Evolutionary conservation across 2,329 filamentous ascomycete species (phyloP).

Genomic region (Endoconidiophora polonica): DNA sequence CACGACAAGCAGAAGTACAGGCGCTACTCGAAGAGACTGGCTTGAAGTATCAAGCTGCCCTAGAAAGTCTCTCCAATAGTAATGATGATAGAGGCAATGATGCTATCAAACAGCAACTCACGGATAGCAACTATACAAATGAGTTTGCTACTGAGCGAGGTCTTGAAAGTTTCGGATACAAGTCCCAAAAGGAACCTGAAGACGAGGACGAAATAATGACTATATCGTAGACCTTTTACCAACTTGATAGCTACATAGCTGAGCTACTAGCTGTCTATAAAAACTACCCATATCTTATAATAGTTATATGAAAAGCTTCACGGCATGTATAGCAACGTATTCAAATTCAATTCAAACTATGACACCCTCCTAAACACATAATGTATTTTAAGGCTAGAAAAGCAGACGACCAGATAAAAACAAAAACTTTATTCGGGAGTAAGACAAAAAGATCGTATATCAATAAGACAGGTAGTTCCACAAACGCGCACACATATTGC

Average conservation of each 20-base stretch:
- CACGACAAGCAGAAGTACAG: constrained; percentile 66
- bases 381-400: background rate
- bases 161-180: constrained; percentile 29
- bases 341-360: too few species aligned
- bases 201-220: background rate
- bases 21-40: constrained; percentile 65
- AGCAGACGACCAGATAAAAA: background rate
- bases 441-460: too few species aligned
- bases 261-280: too few species aligned
- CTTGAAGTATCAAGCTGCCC: constrained; percentile 36
- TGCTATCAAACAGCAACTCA: background rate
- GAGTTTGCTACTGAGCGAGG: constrained; percentile 24
- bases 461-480: too few species aligned
- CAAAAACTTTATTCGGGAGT: too few species aligned
- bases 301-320: too few species aligned
- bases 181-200: background rate
- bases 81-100: background rate
- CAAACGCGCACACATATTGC: too few species aligned
- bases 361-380: too few species aligned
- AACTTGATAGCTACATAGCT: too few species aligned
- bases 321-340: too few species aligned
- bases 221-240: background rate
- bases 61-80: constrained; percentile 18
- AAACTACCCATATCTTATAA: too few species aligned
- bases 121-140: constrained; percentile 9